A percentile compares a stretch with the other conserved stretches of the same genome.
Evolutionary conservation across 495 filamentous ascomycete genomes (phyloP).

Genomic region (Trichoderma reesei): DNA sequence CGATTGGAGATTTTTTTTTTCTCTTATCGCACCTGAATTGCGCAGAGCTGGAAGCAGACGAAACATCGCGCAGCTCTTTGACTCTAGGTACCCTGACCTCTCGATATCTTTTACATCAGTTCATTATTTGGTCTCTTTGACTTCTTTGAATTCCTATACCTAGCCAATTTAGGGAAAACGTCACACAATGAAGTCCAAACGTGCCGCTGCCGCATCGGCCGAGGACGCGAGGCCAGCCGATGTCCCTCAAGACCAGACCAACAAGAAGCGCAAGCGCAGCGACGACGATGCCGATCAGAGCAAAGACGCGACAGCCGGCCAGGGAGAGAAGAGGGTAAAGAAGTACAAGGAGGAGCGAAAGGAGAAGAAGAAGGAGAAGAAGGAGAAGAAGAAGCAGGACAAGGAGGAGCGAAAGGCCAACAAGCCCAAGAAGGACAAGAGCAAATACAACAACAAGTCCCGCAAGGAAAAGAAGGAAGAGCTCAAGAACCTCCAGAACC

Average conservation of each 20-base stretch:
- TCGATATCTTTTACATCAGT: not conserved
- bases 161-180: not conserved
- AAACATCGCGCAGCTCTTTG: not conserved
- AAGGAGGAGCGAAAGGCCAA: conserved; percentile 35
- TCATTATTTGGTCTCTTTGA: not conserved
- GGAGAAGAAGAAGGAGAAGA: conserved; percentile 19
- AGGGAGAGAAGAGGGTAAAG: conserved; percentile 19
- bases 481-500: conserved; percentile 35
- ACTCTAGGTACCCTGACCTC: not conserved
- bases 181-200: conserved; percentile 8
- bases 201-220: not conserved
- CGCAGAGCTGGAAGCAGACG: not conserved
- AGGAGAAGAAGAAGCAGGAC: conserved; percentile 23
- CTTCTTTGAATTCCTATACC: not conserved
- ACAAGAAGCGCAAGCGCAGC: conserved; percentile 25
- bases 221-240: conserved; percentile 1
- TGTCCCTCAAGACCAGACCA: conserved; percentile 16
- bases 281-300: conserved; percentile 22
- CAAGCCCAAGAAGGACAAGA: conserved; percentile 33
- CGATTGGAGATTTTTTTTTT: conserved; percentile 2
- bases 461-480: conserved; percentile 32
- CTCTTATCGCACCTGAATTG: not conserved
- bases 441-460: conserved; percentile 20
- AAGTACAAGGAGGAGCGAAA: conserved; percentile 17
- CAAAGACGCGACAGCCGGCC: conserved; percentile 3